These are phyloP conservation scores for Sarocladium brachiariae DNA, from an alignment of 2,329 filamentous ascomycete species.

Conservation along the genomic window DNA sequence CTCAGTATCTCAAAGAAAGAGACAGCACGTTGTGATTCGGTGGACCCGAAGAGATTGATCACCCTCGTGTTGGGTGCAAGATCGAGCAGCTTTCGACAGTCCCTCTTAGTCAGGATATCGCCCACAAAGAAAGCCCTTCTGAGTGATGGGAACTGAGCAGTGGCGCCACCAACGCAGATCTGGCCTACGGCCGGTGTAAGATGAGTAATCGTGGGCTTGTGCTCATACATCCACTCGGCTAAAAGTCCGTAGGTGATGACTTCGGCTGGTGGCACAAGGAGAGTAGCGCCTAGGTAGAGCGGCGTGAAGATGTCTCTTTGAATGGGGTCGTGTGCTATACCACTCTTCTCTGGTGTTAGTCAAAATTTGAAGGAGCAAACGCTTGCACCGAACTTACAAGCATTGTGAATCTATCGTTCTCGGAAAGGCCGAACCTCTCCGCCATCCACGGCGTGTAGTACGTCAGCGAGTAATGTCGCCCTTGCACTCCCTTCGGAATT, in stretches of 20 bases:
- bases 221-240: slow-evolving; percentile 79
- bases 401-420: slow-evolving; percentile 38
- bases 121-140: slow-evolving; percentile 84
- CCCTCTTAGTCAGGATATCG: slow-evolving; percentile 83
- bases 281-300: slow-evolving; percentile 73
- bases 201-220: slow-evolving; percentile 66
- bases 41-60: slow-evolving; percentile 19
- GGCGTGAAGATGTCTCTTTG: slow-evolving; percentile 82
- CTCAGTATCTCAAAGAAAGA: slow-evolving; percentile 76
- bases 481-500: slow-evolving; percentile 56
- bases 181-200: slow-evolving; percentile 70
- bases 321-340: too few relatives aligned
- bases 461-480: slow-evolving; percentile 77
- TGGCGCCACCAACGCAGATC: slow-evolving; percentile 63
- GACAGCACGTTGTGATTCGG: slow-evolving; percentile 40
- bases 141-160: slow-evolving; percentile 68
- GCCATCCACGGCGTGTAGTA: slow-evolving; percentile 95
- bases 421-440: slow-evolving; percentile 65
- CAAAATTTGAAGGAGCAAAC: too few relatives aligned
- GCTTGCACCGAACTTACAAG: too few relatives aligned
- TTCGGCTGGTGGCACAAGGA: slow-evolving; percentile 65
- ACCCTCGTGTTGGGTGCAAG: slow-evolving; percentile 46
- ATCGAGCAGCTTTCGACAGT: slow-evolving; percentile 69
- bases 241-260: slow-evolving; percentile 82
- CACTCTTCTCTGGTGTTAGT: too few relatives aligned